Evolutionary conservation across 2,329 filamentous ascomycete species (phyloP).

Genomic region (Colletotrichum shisoi): DNA sequence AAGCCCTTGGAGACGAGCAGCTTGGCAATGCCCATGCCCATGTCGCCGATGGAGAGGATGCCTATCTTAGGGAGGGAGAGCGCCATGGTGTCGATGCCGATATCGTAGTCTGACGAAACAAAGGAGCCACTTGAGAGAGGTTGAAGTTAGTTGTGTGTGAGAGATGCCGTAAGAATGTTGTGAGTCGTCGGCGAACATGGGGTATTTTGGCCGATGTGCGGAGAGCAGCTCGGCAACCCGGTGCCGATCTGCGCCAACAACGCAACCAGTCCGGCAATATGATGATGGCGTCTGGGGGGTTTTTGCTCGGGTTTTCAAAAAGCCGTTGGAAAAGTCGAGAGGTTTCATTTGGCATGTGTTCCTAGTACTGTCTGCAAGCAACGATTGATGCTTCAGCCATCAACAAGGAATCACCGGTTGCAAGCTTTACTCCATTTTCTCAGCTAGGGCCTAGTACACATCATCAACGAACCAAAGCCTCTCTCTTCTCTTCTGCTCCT

Average conservation of each 20-base stretch:
- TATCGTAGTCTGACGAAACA: not conserved
- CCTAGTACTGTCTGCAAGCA: too few species aligned
- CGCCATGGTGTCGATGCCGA: constrained; percentile 5
- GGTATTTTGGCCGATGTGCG: not conserved
- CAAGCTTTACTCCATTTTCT: not conserved
- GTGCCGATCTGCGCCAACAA: not conserved
- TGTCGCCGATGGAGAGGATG: constrained; percentile 63
- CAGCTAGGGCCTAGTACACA: not conserved
- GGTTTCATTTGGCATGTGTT: too few species aligned
- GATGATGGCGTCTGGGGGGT: too few species aligned
- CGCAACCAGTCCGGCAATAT: not conserved
- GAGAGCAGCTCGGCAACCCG: not conserved
- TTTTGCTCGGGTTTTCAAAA: too few species aligned
- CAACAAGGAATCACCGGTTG: too few species aligned
- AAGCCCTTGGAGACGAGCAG: constrained; percentile 58
- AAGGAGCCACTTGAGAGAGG: too few species aligned
- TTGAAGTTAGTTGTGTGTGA: too few species aligned
- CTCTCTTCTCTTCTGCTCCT: not conserved
- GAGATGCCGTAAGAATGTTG: not conserved
- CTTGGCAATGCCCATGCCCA: constrained; percentile 62
- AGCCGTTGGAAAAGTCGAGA: too few species aligned
- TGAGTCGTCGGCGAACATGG: not conserved
- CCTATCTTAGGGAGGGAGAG: constrained; percentile 50
- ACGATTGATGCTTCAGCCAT: too few species aligned
- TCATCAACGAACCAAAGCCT: not conserved